These are phyloP conservation scores for Adiantum capillusveneris DNA, from an alignment of 75 land plant genomes.

Conservation along the genomic window DNA sequence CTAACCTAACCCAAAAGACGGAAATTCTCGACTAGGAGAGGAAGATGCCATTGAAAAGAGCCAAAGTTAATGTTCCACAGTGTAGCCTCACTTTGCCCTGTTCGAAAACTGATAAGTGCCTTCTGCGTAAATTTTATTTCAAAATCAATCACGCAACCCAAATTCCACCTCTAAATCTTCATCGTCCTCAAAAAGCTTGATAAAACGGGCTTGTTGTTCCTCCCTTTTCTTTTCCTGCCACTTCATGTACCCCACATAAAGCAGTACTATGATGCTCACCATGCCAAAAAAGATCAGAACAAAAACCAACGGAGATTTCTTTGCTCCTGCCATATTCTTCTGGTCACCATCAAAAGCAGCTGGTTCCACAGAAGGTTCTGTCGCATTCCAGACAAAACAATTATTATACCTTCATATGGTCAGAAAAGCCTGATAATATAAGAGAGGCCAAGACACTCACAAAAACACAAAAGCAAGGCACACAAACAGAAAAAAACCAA, in stretches of 20 bases:
- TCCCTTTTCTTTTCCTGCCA: conserved; percentile 71
- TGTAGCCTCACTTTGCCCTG: no score
- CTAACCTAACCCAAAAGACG: no score
- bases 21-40: no score
- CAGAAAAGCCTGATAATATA: no score
- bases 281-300: conserved; percentile 22
- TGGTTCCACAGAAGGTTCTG: neutral
- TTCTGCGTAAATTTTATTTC: no score
- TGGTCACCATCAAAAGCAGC: neutral
- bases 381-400: neutral
- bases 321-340: neutral
- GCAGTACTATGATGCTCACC: conserved; percentile 19
- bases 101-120: no score
- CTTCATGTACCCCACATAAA: conserved; percentile 33
- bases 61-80: no score
- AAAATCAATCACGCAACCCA: conserved; percentile 45
- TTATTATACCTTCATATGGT: no score
- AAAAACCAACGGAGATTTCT: conserved; percentile 10
- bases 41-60: no score
- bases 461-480: no score
- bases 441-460: no score
- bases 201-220: conserved; percentile 72
- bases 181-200: conserved; percentile 87
- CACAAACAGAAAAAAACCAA: no score
- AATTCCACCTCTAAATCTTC: conserved; percentile 86